Base-by-base conservation (phyloP, 176 grass and related monocot species). In the Lolium multiflorum region DNA sequence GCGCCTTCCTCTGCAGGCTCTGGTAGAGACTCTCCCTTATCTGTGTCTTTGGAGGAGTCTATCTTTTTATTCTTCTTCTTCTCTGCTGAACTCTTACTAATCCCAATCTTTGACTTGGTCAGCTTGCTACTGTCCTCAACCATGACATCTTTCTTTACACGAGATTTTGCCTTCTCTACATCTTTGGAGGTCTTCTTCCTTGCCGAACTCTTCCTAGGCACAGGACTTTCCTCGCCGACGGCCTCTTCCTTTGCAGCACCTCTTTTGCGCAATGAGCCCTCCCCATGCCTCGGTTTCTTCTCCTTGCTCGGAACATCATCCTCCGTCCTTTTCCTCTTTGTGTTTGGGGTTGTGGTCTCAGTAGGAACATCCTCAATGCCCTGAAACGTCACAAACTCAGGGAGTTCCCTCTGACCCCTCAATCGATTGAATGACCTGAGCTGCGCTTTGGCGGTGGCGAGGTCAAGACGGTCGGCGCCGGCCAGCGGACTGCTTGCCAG, bases 381-480 rank as follows among this genome's bases (percentile, higher is more conserved):
- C 41, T 81, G 49, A 67, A 63, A 88, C 25, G 76, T 63, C 10
- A 87, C 48, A 89, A 89, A 99, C 83, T 88, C 83, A 17, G 97
- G 71, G 28, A 94, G 93, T 21, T 87, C 83, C 46, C 86, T 86
- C 64, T 31, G 58, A 84, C 87, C 86, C 71, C 91, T 98, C 4
- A 87, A 87, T 7, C 61, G 43, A 83, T 91, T 90, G 87, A 96
- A 96, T 0, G 94, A 85, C 39, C 67, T 94, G 51, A 96, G 65
- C 88, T 99, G 97, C 26, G 92, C 84, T 82, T 78, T 93, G 47
- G 88, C 89, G 47, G 85, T 91, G 37, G 61, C 85, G 43, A 99
- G 84, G 57, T 96, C 97, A 24, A 99, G 79, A 43, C 74, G 84
- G 26, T 91, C 87, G 16, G 71, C 86, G 7, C 88, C 92, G 7